Percentiles rank a stretch among this genome's conserved stretches.
Conservation (phyloP, 495 filamentous ascomycete genomes). For the Rusavskia elegans region DNA sequence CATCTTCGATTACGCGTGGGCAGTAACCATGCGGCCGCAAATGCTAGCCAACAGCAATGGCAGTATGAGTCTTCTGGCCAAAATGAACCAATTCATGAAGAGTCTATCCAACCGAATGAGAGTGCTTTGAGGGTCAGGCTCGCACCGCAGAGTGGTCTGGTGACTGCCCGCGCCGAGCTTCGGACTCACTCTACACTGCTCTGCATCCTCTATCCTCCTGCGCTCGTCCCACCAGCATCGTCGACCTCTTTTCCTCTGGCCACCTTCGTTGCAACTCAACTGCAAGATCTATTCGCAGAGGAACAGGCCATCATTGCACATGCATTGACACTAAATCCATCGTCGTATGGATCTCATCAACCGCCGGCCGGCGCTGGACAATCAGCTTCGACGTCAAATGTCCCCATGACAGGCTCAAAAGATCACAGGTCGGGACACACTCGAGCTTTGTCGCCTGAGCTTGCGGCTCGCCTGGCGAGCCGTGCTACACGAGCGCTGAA, state of each 20-base stretch:
- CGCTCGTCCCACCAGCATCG: slow-evolving; percentile 50
- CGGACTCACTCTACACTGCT: slow-evolving; percentile 54
- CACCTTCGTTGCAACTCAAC: slow-evolving; percentile 60
- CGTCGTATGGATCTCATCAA: slow-evolving; percentile 18
- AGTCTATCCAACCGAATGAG: slow-evolving; percentile 20
- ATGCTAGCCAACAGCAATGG: slow-evolving; percentile 1
- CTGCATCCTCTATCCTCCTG: slow-evolving; percentile 65
- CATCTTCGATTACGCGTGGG: slow-evolving; percentile 64
- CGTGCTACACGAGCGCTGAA: slow-evolving; percentile 69
- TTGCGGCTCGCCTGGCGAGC: slow-evolving; percentile 35
- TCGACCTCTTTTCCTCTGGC: slow-evolving; percentile 62
- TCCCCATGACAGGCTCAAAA: slow-evolving; percentile 14
- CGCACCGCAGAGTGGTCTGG: slow-evolving; percentile 38
- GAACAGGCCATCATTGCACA: slow-evolving; percentile 82
- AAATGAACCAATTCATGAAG: slow-evolving; percentile 8
- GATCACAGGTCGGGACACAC: slow-evolving; percentile 10
- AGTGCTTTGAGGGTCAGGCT: slow-evolving; percentile 57
- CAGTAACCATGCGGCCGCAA: slow-evolving; percentile 14
- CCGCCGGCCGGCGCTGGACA: slow-evolving; percentile 10
- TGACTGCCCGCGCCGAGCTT: slow-evolving; percentile 40
- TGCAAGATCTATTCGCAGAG: slow-evolving; percentile 69
- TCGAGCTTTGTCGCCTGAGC: slow-evolving; percentile 26
- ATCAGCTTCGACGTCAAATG: slow-evolving; percentile 23
- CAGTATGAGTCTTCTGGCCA: slow-evolving; percentile 13
- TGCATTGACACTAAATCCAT: slow-evolving; percentile 46